phyloP scores from a whole-genome alignment of 164 flowering plant genomes.

The Akebia trifoliata region DNA sequence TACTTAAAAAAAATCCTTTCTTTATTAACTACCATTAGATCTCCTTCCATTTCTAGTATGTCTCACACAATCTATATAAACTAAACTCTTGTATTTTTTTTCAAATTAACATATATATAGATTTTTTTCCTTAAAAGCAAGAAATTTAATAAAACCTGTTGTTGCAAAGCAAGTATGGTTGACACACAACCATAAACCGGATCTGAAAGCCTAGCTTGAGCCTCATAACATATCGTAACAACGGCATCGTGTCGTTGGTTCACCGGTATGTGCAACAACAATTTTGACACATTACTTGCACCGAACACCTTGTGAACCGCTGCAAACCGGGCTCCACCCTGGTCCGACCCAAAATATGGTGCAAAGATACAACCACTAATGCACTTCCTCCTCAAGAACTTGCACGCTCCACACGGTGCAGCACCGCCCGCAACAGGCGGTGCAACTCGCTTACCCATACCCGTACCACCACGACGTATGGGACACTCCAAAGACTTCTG shows the following conservation, averaged over 20 bases:
- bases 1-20: too few species aligned
- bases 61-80: too few species aligned
- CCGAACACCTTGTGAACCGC: conserved; percentile 93
- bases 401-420: conserved; percentile 92
- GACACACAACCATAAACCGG: conserved; percentile 94
- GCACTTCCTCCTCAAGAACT: conserved; percentile 89
- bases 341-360: conserved; percentile 80
- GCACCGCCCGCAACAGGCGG: neutral
- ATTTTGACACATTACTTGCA: conserved; percentile 89
- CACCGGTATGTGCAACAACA: conserved; percentile 59
- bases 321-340: conserved; percentile 84
- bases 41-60: too few species aligned
- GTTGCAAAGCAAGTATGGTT: conserved; percentile 79
- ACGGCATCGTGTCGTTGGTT: conserved; percentile 79
- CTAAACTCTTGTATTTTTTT: neutral
- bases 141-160: conserved; percentile 49
- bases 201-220: conserved; percentile 87
- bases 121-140: neutral
- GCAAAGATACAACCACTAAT: conserved; percentile 79
- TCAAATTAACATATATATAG: neutral
- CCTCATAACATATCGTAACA: conserved; percentile 76
- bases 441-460: conserved; percentile 20
- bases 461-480: conserved; percentile 14
- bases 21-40: too few species aligned
- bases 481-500: neutral